phyloP scores from a whole-genome alignment of 305 asterid genomes.

The Solanum hybrid region DNA sequence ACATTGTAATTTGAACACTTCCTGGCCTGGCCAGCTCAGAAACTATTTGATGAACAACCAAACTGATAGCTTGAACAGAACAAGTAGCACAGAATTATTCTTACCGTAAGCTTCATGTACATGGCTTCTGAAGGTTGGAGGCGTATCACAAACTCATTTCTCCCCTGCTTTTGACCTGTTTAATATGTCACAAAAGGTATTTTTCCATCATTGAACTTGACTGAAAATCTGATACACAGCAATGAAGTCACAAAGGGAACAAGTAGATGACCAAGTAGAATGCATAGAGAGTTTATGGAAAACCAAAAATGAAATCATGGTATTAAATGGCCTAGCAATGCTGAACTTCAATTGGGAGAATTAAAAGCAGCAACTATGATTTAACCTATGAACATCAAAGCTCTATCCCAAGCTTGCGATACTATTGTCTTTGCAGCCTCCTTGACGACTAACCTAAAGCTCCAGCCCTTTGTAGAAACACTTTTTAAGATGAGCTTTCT shows the following conservation, averaged over 20 bases:
- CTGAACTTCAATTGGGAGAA: background rate
- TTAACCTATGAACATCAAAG: background rate
- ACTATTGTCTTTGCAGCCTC: background rate
- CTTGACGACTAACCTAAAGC: background rate
- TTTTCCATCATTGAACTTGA: background rate
- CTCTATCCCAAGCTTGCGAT: background rate
- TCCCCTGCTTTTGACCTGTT: constrained; percentile 78
- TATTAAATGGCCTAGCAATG: background rate
- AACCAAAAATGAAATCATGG: background rate
- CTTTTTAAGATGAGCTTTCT: background rate
- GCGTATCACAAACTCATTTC: constrained; percentile 85
- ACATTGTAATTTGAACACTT: background rate
- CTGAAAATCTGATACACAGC: background rate
- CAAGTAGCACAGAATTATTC: background rate
- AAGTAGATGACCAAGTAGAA: background rate
- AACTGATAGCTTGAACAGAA: background rate
- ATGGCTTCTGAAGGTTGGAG: constrained; percentile 93
- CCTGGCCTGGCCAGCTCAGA: background rate
- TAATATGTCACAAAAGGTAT: background rate
- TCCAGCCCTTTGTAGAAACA: background rate
- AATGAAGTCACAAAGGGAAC: constrained; percentile 13
- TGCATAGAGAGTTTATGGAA: background rate
- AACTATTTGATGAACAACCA: background rate
- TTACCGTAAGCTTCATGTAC: constrained; percentile 87
- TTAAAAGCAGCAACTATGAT: background rate